These are phyloP conservation scores for Gnomoniopsis smithogilvyi DNA, from an alignment of 2,329 filamentous ascomycete species.

Conservation along the genomic window DNA sequence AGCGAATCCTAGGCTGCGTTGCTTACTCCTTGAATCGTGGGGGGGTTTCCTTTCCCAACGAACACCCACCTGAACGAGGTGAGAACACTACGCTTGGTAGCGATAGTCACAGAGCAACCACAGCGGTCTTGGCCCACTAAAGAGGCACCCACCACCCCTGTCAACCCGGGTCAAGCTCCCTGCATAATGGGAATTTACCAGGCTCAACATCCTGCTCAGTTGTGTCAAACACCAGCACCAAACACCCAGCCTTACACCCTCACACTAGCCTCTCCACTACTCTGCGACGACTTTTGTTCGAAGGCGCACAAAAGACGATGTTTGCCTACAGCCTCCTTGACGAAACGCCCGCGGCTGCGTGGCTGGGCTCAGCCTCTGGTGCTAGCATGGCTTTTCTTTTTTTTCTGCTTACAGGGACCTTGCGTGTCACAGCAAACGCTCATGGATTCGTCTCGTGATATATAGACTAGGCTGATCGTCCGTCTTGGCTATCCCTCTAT, in stretches of 20 bases:
- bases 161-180: background rate
- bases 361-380: constrained; percentile 3
- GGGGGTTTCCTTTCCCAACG: background rate
- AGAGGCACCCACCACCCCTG: no score
- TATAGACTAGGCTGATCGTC: constrained; percentile 6
- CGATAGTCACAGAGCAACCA: background rate
- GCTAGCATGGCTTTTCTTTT: background rate
- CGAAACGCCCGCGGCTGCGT: constrained; percentile 11
- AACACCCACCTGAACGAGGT: background rate
- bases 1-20: background rate
- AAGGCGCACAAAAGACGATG: constrained; percentile 8
- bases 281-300: constrained; percentile 16
- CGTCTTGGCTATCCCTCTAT: constrained; percentile 1
- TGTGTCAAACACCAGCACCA: constrained; percentile 2
- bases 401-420: background rate
- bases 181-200: constrained; percentile 1
- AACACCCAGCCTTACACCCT: constrained; percentile 1
- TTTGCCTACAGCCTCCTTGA: constrained; percentile 10
- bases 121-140: background rate
- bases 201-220: constrained; percentile 3
- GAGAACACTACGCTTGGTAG: background rate
- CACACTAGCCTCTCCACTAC: constrained; percentile 9
- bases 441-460: constrained; percentile 1
- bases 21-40: background rate
- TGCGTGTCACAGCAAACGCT: background rate